Evolutionary conservation across 306 rosid species (phyloP), one percentile per base, ranked within the genome.

Genomic region (Cicer pinnatifidum): DNA sequence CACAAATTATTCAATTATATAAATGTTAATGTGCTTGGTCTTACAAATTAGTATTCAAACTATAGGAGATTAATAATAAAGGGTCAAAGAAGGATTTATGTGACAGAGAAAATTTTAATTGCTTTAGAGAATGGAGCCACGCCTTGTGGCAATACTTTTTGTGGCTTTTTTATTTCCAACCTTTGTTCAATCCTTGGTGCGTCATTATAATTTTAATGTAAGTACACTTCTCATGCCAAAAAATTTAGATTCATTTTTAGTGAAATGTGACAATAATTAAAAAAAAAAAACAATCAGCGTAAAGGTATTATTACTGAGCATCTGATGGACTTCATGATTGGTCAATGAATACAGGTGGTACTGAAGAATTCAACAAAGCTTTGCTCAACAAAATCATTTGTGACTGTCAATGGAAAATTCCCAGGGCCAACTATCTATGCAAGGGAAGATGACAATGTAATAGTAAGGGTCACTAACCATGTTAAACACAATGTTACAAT

Each of bases 351-450:
- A 62, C 82, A 89, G 97, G 93, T 92, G 82, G 89, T 90, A 50
- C 3, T 66, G 82, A 85, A 78, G 81, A 86, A 81, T 57, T 66
- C 75, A 23, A 92, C 90, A 38, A 89, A 85, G 78, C 84, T 89
- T 20, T 92, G 93, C 70, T 79, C 87, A 16, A 84, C 80, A 10
- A 90, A 88, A 81, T 35, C 86, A 53, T 53, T 87, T 9, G 68
- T 85, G 52, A 77, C 90, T 0, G 80, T 90, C 20, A 87, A 92
- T 38, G 94, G 94, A 33, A 71, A 83, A 71, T 92, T 75, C 48
- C 91, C 96, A 1, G 95, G 96, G 48, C 92, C 91, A 78, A 86
- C 89, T 19, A 57, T 90, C 8, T 82, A 87, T 45, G 95, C 97
- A 0, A 87, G 92, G 67, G 97, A 88, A 72, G 96, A 81, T 54